Conservation (phyloP, 164 flowering plant genomes). For the Vitis riparia region DNA sequence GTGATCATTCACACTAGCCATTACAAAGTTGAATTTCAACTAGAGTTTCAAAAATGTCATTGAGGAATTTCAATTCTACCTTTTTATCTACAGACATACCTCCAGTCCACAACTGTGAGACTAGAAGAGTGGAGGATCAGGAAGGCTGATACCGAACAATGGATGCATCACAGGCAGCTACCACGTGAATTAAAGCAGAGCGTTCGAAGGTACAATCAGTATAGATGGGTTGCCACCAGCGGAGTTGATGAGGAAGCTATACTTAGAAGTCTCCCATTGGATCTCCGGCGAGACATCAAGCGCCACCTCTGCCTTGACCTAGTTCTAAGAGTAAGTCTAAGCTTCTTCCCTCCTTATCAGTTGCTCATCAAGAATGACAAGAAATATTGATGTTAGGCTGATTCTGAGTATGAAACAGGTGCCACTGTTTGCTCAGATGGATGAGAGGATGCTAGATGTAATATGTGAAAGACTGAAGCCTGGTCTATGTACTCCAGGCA, state of each 20-base stretch:
- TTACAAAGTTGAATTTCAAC: too few species aligned
- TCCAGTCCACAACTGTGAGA: slow-evolving; percentile 46
- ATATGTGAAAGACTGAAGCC: slow-evolving; percentile 57
- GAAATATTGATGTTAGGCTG: too few species aligned
- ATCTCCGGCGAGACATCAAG: slow-evolving; percentile 59
- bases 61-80: not conserved
- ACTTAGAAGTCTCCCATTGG: slow-evolving; percentile 41
- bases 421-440: slow-evolving; percentile 55
- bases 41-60: not conserved
- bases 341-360: not conserved
- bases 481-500: slow-evolving; percentile 30
- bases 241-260: slow-evolving; percentile 63
- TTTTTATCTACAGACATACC: slow-evolving; percentile 37
- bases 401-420: slow-evolving; percentile 32
- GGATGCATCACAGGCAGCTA: slow-evolving; percentile 65
- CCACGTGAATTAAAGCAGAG: slow-evolving; percentile 42
- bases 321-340: slow-evolving; percentile 42
- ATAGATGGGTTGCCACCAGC: slow-evolving; percentile 51
- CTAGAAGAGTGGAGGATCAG: slow-evolving; percentile 54
- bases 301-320: slow-evolving; percentile 56
- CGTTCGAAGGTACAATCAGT: slow-evolving; percentile 41
- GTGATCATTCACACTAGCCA: too few species aligned
- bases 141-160: slow-evolving; percentile 48
- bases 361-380: too few species aligned
- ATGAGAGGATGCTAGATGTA: slow-evolving; percentile 51